Conservation (phyloP, 2,329 filamentous ascomycete species). For the Emydomyces testavorans region DNA sequence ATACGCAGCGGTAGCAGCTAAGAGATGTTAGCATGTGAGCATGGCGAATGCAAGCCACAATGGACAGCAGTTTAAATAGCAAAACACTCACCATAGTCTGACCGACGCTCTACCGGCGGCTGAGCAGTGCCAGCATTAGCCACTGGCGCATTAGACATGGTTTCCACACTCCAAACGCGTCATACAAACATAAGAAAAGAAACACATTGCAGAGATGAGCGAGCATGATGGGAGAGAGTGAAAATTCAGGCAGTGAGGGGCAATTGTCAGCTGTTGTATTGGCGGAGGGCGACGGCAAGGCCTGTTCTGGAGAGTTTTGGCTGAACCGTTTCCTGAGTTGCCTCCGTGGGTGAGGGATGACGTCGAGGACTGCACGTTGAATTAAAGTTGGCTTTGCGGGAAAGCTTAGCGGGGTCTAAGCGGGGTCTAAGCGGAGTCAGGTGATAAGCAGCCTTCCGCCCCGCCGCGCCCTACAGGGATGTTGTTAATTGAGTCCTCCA, state of each 20-base stretch:
- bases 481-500: no score
- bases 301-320: slow-evolving; percentile 10
- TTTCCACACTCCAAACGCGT: not conserved
- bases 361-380: not conserved
- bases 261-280: not conserved
- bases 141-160: slow-evolving; percentile 4
- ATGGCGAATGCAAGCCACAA: not conserved
- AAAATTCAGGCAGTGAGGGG: not conserved
- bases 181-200: not conserved
- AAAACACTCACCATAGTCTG: not conserved
- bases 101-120: not conserved
- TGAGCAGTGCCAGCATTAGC: not conserved
- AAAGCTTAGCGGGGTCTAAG: not conserved
- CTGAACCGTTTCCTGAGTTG: slow-evolving; percentile 6
- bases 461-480: not conserved
- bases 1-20: slow-evolving; percentile 6
- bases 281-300: slow-evolving; percentile 5
- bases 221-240: slow-evolving; percentile 2
- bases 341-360: not conserved
- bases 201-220: not conserved
- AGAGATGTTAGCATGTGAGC: not conserved
- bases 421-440: not conserved
- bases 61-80: not conserved
- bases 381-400: not conserved
- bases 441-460: not conserved